Evolutionary conservation across 208 protist genomes (phyloP).

Genomic region (Trichomonas tenax): DNA sequence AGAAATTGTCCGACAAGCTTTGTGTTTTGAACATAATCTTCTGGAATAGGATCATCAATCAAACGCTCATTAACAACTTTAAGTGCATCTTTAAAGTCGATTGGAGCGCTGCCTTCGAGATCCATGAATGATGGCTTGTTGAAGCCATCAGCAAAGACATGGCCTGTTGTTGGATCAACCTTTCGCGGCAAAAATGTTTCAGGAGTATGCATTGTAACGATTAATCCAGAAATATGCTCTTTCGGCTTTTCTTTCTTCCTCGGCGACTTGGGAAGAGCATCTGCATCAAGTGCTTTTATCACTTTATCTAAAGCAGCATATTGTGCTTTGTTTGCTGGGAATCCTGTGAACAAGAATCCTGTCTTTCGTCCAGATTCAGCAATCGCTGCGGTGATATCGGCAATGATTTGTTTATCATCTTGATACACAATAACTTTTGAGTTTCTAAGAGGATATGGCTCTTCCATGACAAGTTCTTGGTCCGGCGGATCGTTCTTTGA

Average conservation of each 20-base stretch:
- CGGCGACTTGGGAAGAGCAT: not conserved
- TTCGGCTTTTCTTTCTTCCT: not conserved
- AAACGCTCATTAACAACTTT: not conserved
- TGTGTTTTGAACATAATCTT: too few relatives aligned
- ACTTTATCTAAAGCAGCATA: not conserved
- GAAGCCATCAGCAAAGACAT: not conserved
- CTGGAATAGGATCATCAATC: not conserved
- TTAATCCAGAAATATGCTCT: not conserved
- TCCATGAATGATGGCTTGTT: not conserved
- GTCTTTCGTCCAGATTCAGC: not conserved
- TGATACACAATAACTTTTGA: not conserved
- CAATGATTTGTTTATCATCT: not conserved
- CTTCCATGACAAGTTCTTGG: not conserved
- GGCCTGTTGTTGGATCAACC: not conserved
- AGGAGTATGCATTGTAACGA: not conserved
- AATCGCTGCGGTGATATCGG: not conserved
- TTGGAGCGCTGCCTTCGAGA: not conserved
- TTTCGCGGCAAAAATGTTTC: not conserved
- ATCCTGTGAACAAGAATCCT: not conserved
- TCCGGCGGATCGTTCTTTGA: not conserved
- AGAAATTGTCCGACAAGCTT: not conserved
- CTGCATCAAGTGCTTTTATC: not conserved
- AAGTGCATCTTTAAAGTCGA: not conserved
- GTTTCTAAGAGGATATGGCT: not conserved
- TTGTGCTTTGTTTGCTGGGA: not conserved